Evolutionary conservation across 768 basidiomycete species (phyloP).

Genomic region (Phaffia australis): DNA sequence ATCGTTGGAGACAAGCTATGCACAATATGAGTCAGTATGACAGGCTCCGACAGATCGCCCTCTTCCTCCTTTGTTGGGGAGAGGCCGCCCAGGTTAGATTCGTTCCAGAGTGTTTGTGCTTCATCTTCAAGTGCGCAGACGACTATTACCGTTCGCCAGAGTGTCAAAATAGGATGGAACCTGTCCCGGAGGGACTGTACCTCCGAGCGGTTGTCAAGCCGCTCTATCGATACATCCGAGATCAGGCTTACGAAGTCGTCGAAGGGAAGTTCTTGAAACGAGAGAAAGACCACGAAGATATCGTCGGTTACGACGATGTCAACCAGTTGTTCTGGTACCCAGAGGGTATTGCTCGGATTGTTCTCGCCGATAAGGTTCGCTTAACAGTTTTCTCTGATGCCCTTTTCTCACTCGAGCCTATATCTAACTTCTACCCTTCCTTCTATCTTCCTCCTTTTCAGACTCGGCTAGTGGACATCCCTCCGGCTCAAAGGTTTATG

Average conservation of each 20-base stretch:
- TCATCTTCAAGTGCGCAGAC: constrained; percentile 99
- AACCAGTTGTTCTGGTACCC: constrained; percentile 99
- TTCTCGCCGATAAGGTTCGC: constrained; percentile 70
- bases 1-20: constrained; percentile 95
- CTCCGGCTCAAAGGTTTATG: constrained; percentile 88
- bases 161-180: constrained; percentile 82
- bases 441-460: constrained; percentile 35
- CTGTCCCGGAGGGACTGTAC: constrained; percentile 92
- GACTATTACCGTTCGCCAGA: constrained; percentile 99
- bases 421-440: background rate
- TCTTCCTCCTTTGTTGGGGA: constrained; percentile 93
- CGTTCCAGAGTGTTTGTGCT: constrained; percentile 90
- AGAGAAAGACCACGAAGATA: constrained; percentile 83
- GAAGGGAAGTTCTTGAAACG: constrained; percentile 89
- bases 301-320: constrained; percentile 97
- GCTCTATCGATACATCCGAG: constrained; percentile 87
- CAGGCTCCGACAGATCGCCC: constrained; percentile 85
- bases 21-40: constrained; percentile 98
- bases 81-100: constrained; percentile 97
- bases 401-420: background rate
- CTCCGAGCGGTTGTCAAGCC: constrained; percentile 82
- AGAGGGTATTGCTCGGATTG: constrained; percentile 88
- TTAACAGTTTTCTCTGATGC: constrained; percentile 30
- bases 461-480: constrained; percentile 81
- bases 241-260: constrained; percentile 92